These are phyloP conservation scores for Gossypium raimondii DNA, from an alignment of 345 rosid species.

Conservation along the genomic window DNA sequence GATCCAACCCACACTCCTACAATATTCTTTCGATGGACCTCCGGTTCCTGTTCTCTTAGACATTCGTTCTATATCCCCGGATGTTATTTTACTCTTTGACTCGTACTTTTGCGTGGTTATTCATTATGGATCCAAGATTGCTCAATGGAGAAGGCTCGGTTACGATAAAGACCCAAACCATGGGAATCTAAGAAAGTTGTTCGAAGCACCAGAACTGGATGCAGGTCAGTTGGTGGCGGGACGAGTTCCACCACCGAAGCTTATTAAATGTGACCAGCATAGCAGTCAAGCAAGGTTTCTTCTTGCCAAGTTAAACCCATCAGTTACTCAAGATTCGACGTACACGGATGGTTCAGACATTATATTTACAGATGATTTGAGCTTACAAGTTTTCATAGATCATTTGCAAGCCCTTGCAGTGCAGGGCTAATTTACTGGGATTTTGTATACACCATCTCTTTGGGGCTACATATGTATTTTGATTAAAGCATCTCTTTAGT, in stretches of 20 bases:
- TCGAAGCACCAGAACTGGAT: slow-evolving; percentile 84
- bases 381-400: slow-evolving; percentile 81
- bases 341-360: slow-evolving; percentile 61
- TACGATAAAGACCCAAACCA: slow-evolving; percentile 77
- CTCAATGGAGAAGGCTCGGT: slow-evolving; percentile 87
- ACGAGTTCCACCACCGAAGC: slow-evolving; percentile 70
- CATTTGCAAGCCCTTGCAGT: slow-evolving; percentile 87
- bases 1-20: slow-evolving; percentile 92
- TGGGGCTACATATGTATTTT: not conserved
- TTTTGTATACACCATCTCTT: slow-evolving; percentile 8
- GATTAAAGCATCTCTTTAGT: not conserved
- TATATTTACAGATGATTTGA: slow-evolving; percentile 78
- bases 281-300: slow-evolving; percentile 95
- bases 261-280: slow-evolving; percentile 82
- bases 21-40: slow-evolving; percentile 90
- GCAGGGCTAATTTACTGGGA: slow-evolving; percentile 30
- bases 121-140: slow-evolving; percentile 83
- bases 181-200: slow-evolving; percentile 73
- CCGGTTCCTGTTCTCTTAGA: slow-evolving; percentile 95
- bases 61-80: slow-evolving; percentile 63
- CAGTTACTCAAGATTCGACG: slow-evolving; percentile 75
- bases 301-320: slow-evolving; percentile 94
- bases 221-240: slow-evolving; percentile 62
- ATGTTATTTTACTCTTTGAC: slow-evolving; percentile 84
- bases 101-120: slow-evolving; percentile 86